Evolutionary conservation across 2,329 filamentous ascomycete genomes (phyloP).

Genomic region (Pseudogymnoascus sp.): DNA sequence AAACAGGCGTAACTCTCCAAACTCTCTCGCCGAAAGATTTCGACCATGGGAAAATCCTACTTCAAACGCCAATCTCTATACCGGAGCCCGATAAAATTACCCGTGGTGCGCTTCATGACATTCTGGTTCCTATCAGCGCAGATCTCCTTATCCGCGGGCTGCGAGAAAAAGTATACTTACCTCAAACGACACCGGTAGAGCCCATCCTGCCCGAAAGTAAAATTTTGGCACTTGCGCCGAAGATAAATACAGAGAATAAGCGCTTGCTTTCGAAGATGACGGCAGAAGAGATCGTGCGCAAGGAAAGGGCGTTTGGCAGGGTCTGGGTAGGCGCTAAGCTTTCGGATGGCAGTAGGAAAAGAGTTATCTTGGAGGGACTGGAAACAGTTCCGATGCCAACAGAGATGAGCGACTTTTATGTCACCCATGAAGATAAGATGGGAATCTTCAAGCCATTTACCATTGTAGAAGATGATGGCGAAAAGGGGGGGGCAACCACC

Average conservation of each 20-base stretch:
- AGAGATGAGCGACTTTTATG: background rate
- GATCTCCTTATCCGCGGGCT: slow-evolving; percentile 62
- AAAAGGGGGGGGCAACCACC: background rate
- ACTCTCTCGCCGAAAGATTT: slow-evolving; percentile 71
- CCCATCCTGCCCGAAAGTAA: slow-evolving; percentile 20
- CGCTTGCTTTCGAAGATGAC: slow-evolving; percentile 50
- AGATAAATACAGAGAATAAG: slow-evolving; percentile 58
- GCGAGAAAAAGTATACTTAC: slow-evolving; percentile 52
- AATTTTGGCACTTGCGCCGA: slow-evolving; percentile 52
- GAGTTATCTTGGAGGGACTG: slow-evolving; percentile 21
- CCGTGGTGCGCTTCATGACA: slow-evolving; percentile 39
- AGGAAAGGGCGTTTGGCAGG: slow-evolving; percentile 52
- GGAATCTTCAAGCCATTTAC: slow-evolving; percentile 2
- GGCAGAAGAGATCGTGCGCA: slow-evolving; percentile 44
- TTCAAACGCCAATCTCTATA: slow-evolving; percentile 54
- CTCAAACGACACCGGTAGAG: slow-evolving; percentile 31
- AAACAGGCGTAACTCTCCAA: slow-evolving; percentile 75
- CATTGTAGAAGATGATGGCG: background rate
- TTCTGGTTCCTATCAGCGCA: slow-evolving; percentile 58
- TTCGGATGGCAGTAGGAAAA: slow-evolving; percentile 15
- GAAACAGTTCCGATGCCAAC: slow-evolving; percentile 12
- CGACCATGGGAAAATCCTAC: slow-evolving; percentile 67
- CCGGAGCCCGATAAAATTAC: slow-evolving; percentile 38
- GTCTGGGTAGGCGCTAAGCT: slow-evolving; percentile 49
- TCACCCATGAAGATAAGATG: background rate